Base-by-base conservation (phyloP, 495 filamentous ascomycete species). In the Parmelia sp. region DNA sequence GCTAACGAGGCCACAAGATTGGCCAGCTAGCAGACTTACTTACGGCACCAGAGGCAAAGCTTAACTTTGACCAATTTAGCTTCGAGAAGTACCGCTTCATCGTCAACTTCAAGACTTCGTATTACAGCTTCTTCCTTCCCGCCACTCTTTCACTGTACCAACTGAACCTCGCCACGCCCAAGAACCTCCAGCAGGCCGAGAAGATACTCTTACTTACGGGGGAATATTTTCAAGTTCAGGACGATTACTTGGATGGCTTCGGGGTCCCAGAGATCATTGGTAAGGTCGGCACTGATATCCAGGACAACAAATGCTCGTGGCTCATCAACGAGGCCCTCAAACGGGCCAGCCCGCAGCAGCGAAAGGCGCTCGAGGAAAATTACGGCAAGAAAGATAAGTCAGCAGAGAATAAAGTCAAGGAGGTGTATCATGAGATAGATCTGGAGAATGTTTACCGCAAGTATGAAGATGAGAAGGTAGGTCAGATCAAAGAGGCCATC, bases 291-390 rank as follows among this genome's bases (percentile, higher is more conserved):
- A 98, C 95, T 66, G 94, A 98, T 73, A 98, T 98, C 73, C 84
- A 90, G 80, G 94, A 98, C 75, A 98, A 98, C 84, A 98, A 98
- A 82, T 98, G 94, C 82, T 93, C 89, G 12, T 98, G 94, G 94
- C 75, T 97, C 29, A 82, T 98, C 72, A 97, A 97, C 81, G 87
- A 96, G 75, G 95, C 94, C 47, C 82, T 97, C 55, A 77, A 85
- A 72, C 81, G 86, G 53, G 88, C 86, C 61, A 90, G 79, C 3
- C 83, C 88, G 14, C 88, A 90, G 76, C 95, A 97, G 83, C 85
- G 90, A 69, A 79, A 88, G 74, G 73, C 90, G 39, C 86, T 83
- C 36, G 69, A 72, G 31, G 69, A 67, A 33, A 62, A 60, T 71
- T 78, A 59, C 75, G 94, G 94, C 65, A 84, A 83, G 73, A 97